These are phyloP conservation scores for Blastobotrys niveus DNA, from an alignment of 1,139 yeast genomes.

Conservation along the genomic window DNA sequence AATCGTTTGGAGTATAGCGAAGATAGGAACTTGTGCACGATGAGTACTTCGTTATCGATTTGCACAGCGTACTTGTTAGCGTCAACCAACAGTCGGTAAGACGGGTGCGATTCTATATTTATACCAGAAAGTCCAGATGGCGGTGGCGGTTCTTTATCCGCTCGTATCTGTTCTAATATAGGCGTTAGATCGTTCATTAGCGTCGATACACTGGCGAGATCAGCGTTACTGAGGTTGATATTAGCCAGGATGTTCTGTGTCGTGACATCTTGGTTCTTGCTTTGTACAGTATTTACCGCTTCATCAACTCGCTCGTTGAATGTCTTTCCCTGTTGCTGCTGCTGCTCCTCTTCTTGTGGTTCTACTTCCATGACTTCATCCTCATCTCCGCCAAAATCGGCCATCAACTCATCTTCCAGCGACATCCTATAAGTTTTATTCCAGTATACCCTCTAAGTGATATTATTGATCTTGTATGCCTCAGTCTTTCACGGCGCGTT, in stretches of 20 bases:
- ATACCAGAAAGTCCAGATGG: not conserved
- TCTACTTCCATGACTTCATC: constrained; percentile 24
- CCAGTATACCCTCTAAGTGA: not conserved
- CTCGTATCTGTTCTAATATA: constrained; percentile 26
- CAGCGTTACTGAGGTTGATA: constrained; percentile 5
- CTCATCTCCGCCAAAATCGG: constrained; percentile 32
- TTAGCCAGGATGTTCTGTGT: not conserved
- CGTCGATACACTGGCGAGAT: constrained; percentile 21
- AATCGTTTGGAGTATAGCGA: constrained; percentile 56
- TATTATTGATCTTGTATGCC: too few species aligned
- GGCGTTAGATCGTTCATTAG: constrained; percentile 28
- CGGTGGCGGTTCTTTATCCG: constrained; percentile 29
- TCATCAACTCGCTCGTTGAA: constrained; percentile 5
- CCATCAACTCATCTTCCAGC: constrained; percentile 37
- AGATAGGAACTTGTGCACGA: constrained; percentile 48
- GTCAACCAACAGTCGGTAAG: constrained; percentile 46
- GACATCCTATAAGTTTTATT: constrained; percentile 23
- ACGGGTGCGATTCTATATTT: constrained; percentile 38
- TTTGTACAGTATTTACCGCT: constrained; percentile 2
- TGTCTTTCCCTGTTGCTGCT: constrained; percentile 8
- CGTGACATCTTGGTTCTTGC: constrained; percentile 3
- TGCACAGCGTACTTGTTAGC: constrained; percentile 55
- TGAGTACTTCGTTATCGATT: constrained; percentile 50
- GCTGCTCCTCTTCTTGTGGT: constrained; percentile 15
- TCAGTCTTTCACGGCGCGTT: too few species aligned